phyloP scores from a whole-genome alignment of 2,329 filamentous ascomycete species.

The Fusarium praegraminearum region DNA sequence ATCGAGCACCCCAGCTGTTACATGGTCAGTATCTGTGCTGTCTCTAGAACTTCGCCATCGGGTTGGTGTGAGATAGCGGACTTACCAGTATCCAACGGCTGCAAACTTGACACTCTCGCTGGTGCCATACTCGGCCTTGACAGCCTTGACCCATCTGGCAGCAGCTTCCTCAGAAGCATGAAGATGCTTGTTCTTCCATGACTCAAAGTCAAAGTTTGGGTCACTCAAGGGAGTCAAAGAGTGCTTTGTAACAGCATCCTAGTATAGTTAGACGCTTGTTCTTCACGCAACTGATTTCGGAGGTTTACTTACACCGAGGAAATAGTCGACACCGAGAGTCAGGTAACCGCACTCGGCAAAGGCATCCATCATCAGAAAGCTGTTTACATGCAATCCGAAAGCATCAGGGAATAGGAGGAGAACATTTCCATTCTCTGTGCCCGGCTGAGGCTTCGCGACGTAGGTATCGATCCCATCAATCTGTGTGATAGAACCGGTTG shows the following conservation, averaged over 20 bases:
- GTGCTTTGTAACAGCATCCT: not conserved
- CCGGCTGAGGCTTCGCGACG: not conserved
- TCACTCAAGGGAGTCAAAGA: not conserved
- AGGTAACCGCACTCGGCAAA: conserved; percentile 4
- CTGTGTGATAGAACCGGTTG: not conserved
- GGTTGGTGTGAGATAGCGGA: no score
- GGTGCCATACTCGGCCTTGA: not conserved
- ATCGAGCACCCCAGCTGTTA: not conserved
- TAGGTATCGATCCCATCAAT: not conserved
- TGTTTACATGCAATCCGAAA: not conserved
- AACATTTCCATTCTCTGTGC: not conserved
- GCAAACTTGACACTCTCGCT: not conserved
- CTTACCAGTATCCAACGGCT: conserved; percentile 6
- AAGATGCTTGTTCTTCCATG: conserved; percentile 3
- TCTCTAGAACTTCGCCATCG: no score
- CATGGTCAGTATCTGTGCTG: no score
- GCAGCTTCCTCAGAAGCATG: not conserved
- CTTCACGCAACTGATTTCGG: not conserved
- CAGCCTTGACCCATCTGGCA: not conserved
- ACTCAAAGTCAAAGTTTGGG: not conserved
- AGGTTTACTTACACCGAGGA: not conserved
- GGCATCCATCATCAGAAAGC: not conserved
- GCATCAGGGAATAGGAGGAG: not conserved
- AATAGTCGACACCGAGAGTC: conserved; percentile 1
- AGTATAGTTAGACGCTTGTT: rapidly evolving